A percentile compares a stretch with the other conserved stretches of the same genome.
Conservation (phyloP, 129 eudicot species). For the Logfia minima region DNA sequence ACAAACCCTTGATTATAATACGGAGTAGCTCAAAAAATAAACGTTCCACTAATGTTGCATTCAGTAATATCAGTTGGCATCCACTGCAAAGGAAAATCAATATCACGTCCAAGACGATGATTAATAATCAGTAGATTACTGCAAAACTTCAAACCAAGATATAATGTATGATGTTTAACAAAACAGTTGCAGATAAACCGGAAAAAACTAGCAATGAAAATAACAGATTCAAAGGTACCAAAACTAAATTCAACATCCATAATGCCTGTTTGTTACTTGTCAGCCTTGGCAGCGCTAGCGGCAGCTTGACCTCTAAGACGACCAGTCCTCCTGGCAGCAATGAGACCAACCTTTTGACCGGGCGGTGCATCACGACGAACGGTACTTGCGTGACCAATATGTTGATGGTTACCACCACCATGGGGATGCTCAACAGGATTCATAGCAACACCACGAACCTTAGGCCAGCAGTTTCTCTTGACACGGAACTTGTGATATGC, state of each 20-base stretch:
- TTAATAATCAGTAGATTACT: background rate
- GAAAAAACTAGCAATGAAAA: constrained; percentile 23
- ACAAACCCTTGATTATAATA: too few relatives aligned
- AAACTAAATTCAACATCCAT: constrained; percentile 29
- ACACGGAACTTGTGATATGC: constrained; percentile 93
- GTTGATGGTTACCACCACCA: constrained; percentile 99
- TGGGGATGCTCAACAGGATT: constrained; percentile 95
- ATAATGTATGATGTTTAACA: constrained; percentile 30
- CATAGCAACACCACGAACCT: constrained; percentile 99
- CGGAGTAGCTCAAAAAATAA: too few relatives aligned
- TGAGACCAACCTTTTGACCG: constrained; percentile 95
- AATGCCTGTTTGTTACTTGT: constrained; percentile 39
- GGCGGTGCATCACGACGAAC: constrained; percentile 94
- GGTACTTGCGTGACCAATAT: constrained; percentile 90
- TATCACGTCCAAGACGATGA: background rate
- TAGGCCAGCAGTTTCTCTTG: constrained; percentile 98
- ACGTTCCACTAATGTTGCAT: too few relatives aligned
- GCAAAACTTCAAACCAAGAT: constrained; percentile 32
- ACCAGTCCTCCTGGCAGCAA: constrained; percentile 92
- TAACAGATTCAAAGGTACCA: constrained; percentile 4
- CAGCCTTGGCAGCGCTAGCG: constrained; percentile 71
- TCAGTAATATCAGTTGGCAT: too few relatives aligned
- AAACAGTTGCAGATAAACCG: constrained; percentile 17
- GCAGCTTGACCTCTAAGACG: constrained; percentile 94
- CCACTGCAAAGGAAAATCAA: background rate